Percentiles rank a stretch among this genome's conserved stretches.
phyloP scores from a whole-genome alignment of 305 asterid genomes.

The Fraxinus platypoda region DNA sequence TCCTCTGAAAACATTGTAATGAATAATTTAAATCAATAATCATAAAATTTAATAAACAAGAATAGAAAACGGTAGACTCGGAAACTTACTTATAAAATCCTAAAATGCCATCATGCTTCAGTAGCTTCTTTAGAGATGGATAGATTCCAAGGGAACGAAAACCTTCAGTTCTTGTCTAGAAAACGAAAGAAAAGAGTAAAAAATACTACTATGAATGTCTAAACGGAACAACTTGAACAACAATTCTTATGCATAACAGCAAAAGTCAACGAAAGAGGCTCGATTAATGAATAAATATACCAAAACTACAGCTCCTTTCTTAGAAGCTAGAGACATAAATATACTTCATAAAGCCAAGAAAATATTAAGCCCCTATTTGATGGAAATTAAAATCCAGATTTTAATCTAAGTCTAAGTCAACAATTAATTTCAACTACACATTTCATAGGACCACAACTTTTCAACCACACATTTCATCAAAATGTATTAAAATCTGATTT shows the following conservation, averaged over 20 bases:
- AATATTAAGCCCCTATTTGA: neutral
- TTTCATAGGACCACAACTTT: too few species aligned
- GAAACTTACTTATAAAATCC: conserved; percentile 83
- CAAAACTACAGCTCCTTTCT: neutral
- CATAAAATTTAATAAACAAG: conserved; percentile 6
- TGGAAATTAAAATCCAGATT: too few species aligned
- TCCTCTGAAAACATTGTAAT: conserved; percentile 52
- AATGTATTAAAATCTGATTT: too few species aligned
- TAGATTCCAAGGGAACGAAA: conserved; percentile 77
- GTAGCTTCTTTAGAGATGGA: conserved; percentile 76
- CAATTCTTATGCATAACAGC: neutral
- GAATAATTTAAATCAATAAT: neutral
- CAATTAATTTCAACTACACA: too few species aligned
- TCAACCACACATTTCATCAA: too few species aligned
- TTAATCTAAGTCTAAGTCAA: too few species aligned
- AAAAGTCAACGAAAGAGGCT: neutral
- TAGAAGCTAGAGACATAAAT: neutral
- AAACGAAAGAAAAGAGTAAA: conserved; percentile 4
- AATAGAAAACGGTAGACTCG: neutral
- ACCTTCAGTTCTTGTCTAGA: conserved; percentile 86
- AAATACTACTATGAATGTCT: conserved; percentile 17
- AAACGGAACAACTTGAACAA: neutral
- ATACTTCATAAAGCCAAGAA: neutral
- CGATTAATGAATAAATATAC: neutral
- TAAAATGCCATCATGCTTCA: conserved; percentile 76